phyloP scores from a whole-genome alignment of 352 stramenopile genomes.

The Phytophthora cactorum region DNA sequence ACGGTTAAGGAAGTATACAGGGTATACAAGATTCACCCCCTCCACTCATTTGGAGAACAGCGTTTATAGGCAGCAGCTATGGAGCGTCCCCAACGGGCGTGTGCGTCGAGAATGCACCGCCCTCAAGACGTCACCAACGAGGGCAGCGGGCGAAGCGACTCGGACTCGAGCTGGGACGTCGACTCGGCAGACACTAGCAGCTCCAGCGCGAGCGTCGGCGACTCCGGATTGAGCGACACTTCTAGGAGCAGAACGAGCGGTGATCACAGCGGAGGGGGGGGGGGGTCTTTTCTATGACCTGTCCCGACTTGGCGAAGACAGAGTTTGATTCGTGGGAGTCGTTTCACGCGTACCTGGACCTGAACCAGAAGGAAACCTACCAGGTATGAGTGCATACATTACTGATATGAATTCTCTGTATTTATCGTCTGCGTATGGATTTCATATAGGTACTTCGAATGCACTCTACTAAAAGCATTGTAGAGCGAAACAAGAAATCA shows the following conservation, averaged over 20 bases:
- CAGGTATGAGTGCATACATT: neutral
- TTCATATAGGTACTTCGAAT: neutral
- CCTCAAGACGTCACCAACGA: neutral
- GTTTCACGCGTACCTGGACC: neutral
- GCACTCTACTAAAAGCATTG: neutral
- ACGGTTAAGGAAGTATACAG: neutral
- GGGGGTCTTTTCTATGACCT: neutral
- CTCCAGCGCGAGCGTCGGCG: neutral
- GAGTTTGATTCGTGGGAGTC: neutral
- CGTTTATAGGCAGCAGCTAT: neutral
- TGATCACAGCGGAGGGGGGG: neutral
- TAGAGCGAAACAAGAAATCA: neutral
- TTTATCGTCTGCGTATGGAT: neutral
- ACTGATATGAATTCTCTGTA: too few relatives aligned
- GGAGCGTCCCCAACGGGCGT: neutral
- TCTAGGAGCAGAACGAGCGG: neutral
- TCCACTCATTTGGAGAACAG: neutral
- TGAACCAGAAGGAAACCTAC: neutral
- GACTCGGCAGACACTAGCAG: neutral
- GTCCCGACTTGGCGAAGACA: neutral
- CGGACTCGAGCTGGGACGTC: neutral
- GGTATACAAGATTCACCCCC: neutral
- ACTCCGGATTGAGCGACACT: neutral
- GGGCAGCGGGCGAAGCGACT: neutral
- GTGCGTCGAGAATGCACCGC: neutral